Conservation (phyloP, 805 yeast genomes). For the Metschnikowia lachancei region DNA sequence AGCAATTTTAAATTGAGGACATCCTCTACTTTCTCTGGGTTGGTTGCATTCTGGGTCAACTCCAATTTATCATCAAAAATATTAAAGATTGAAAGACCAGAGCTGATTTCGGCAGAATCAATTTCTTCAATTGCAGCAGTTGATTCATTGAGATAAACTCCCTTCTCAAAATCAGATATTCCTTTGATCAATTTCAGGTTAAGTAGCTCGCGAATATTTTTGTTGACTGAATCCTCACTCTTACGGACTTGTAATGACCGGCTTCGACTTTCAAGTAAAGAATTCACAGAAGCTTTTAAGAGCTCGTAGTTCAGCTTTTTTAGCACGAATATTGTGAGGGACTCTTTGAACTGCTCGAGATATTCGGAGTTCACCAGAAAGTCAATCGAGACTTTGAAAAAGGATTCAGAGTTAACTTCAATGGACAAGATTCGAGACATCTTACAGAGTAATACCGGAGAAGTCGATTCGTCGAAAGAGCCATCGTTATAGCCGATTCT, state of each 20-base stretch:
- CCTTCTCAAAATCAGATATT: conserved; percentile 29
- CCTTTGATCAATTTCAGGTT: conserved; percentile 24
- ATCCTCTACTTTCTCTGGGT: conserved; percentile 49
- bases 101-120: conserved; percentile 22
- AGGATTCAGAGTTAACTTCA: conserved; percentile 45
- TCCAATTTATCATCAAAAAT: conserved; percentile 57
- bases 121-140: conserved; percentile 17
- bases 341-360: conserved; percentile 41
- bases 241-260: conserved; percentile 27
- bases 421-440: conserved; percentile 49
- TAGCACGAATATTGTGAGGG: conserved; percentile 51
- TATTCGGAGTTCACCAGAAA: conserved; percentile 42
- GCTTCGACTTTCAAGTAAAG: conserved; percentile 36
- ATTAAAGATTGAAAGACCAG: conserved; percentile 42
- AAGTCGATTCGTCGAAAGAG: conserved; percentile 25
- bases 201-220: conserved; percentile 26
- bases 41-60: conserved; percentile 39
- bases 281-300: conserved; percentile 31
- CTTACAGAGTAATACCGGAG: conserved; percentile 74
- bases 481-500: conserved; percentile 42
- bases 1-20: conserved; percentile 62
- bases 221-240: conserved; percentile 25
- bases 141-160: conserved; percentile 29
- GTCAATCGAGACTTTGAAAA: conserved; percentile 53
- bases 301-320: conserved; percentile 43